A percentile compares a stretch with the other conserved stretches of the same genome.
These are phyloP conservation scores for Debaryomyces prosopidis DNA, from an alignment of 805 yeast species.

Conservation along the genomic window DNA sequence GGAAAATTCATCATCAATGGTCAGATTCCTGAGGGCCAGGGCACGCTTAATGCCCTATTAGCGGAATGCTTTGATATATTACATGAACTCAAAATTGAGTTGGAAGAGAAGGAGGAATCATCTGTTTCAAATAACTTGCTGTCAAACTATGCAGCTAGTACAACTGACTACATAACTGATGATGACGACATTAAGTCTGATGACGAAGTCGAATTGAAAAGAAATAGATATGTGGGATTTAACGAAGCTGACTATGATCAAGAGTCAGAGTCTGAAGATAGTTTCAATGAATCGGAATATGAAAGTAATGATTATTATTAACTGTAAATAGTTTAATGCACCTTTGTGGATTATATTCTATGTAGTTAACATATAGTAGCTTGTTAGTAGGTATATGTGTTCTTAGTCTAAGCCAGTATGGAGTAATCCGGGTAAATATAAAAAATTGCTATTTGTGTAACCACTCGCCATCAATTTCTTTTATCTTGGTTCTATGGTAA, in stretches of 20 bases:
- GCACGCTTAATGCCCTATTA: conserved; percentile 83
- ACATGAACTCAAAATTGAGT: conserved; percentile 85
- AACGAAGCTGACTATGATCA: conserved; percentile 47
- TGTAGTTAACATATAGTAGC: neutral
- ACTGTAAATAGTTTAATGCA: conserved; percentile 3
- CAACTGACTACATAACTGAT: conserved; percentile 19
- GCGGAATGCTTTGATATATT: conserved; percentile 94
- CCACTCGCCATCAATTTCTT: neutral
- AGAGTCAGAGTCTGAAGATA: conserved; percentile 31
- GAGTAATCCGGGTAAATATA: neutral
- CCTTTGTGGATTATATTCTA: neutral
- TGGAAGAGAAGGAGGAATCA: conserved; percentile 59
- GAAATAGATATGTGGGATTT: conserved; percentile 43
- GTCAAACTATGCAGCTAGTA: conserved; percentile 13
- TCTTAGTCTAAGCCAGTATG: too few species aligned
- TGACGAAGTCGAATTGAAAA: conserved; percentile 46
- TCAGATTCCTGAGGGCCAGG: conserved; percentile 97
- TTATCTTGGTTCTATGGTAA: neutral
- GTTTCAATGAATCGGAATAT: conserved; percentile 31
- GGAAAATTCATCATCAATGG: conserved; percentile 90
- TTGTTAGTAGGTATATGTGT: too few species aligned
- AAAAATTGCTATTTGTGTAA: neutral
- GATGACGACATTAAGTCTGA: conserved; percentile 35
- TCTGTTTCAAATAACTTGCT: conserved; percentile 13
- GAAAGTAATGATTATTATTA: conserved; percentile 46